Percentiles rank a stretch among this genome's conserved stretches.
phyloP scores from a whole-genome alignment of 1,139 yeast genomes.

The Hyphopichia fennica region DNA sequence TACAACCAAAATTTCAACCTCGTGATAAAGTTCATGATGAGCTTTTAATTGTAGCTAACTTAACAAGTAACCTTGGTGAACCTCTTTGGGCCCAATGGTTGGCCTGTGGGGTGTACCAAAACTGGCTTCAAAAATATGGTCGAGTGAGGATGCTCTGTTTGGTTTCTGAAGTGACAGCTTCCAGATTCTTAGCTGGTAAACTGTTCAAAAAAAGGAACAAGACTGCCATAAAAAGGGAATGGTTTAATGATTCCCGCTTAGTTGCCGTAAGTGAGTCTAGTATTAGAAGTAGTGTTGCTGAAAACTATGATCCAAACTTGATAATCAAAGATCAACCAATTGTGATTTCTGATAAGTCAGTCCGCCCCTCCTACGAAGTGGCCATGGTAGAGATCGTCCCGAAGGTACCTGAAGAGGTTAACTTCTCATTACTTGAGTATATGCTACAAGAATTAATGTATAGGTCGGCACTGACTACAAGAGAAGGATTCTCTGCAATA shows the following conservation, averaged over 20 bases:
- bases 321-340: conserved; percentile 41
- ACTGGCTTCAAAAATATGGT: conserved; percentile 78
- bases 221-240: conserved; percentile 59
- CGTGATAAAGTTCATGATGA: conserved; percentile 57
- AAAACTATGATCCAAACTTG: conserved; percentile 35
- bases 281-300: conserved; percentile 9
- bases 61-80: conserved; percentile 60
- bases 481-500: conserved; percentile 50
- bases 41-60: conserved; percentile 64
- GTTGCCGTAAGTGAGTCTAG: conserved; percentile 42
- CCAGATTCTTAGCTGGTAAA: conserved; percentile 56
- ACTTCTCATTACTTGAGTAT: conserved; percentile 63
- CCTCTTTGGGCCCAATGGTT: conserved; percentile 76
- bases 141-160: conserved; percentile 69
- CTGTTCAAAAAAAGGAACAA: conserved; percentile 51
- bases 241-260: conserved; percentile 54
- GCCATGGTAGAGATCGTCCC: conserved; percentile 66
- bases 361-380: conserved; percentile 25
- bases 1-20: conserved; percentile 40
- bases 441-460: conserved; percentile 67
- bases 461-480: conserved; percentile 47
- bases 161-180: conserved; percentile 59
- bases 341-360: conserved; percentile 21
- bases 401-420: conserved; percentile 27
- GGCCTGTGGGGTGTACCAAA: conserved; percentile 63